These are phyloP conservation scores for Coemansia asiatica DNA, from an alignment of 192 early-diverging fungal genomes.

Conservation along the genomic window DNA sequence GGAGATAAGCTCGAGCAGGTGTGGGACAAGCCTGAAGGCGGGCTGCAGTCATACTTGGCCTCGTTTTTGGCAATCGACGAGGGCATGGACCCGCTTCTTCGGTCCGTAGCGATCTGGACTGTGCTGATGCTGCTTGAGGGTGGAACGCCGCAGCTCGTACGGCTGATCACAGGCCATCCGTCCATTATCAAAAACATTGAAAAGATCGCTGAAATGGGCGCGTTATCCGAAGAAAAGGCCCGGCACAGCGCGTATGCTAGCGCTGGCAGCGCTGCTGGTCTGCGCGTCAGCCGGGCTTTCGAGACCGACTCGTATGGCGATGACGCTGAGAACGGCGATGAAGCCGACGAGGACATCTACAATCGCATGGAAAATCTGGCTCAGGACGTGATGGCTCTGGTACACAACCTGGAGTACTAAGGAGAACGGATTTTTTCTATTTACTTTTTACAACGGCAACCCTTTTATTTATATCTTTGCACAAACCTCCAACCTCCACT, in stretches of 20 bases:
- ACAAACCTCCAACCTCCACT: not conserved
- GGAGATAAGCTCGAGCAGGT: slow-evolving; percentile 63
- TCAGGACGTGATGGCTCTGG: slow-evolving; percentile 43
- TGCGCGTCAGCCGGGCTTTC: slow-evolving; percentile 38
- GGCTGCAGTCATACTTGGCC: slow-evolving; percentile 69
- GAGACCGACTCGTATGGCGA: slow-evolving; percentile 18
- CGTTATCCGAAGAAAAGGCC: slow-evolving; percentile 17
- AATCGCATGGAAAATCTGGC: slow-evolving; percentile 46
- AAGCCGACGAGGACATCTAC: slow-evolving; percentile 46
- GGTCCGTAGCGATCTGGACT: slow-evolving; percentile 84
- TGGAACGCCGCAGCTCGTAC: slow-evolving; percentile 45
- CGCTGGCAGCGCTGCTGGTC: slow-evolving; percentile 17
- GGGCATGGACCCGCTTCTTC: slow-evolving; percentile 67
- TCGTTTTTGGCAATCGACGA: slow-evolving; percentile 63
- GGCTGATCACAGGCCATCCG: slow-evolving; percentile 46
- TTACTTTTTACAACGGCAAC: too few species aligned
- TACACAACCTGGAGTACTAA: slow-evolving; percentile 33
- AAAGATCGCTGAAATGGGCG: slow-evolving; percentile 35
- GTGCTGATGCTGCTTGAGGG: slow-evolving; percentile 75
- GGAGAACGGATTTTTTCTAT: not conserved
- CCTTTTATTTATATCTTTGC: not conserved
- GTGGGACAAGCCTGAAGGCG: slow-evolving; percentile 67
- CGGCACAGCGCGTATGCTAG: slow-evolving; percentile 39
- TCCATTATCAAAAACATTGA: slow-evolving; percentile 52
- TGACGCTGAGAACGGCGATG: slow-evolving; percentile 27